Conservation (phyloP, 2,329 filamentous ascomycete genomes). For the Colletotrichum truncatum region DNA sequence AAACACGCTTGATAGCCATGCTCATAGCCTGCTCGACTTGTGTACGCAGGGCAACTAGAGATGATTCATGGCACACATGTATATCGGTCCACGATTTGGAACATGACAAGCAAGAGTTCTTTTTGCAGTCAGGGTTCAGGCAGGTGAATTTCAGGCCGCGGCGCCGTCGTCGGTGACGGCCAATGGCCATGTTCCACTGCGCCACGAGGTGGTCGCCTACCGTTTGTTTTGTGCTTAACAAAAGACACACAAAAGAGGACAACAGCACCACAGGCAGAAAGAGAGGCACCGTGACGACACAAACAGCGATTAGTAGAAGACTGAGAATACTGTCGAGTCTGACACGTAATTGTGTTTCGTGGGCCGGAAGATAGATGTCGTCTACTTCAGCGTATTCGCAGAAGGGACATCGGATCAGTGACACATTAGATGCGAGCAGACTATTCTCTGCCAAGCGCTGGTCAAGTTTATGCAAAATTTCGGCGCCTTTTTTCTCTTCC, state of each 20-base stretch:
- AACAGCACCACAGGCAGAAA: constrained; percentile 61
- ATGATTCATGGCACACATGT: constrained; percentile 89
- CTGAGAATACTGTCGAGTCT: constrained; percentile 60
- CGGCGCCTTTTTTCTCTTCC: constrained; percentile 73
- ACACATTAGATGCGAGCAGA: constrained; percentile 76
- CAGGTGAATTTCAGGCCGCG: constrained; percentile 84
- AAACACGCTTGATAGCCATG: constrained; percentile 92
- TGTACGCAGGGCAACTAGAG: constrained; percentile 82
- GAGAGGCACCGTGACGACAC: constrained; percentile 64
- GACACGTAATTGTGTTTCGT: constrained; percentile 64
- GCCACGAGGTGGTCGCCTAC: constrained; percentile 50
- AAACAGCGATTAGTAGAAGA: constrained; percentile 59
- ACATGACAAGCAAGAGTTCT: constrained; percentile 83
- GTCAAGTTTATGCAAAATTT: constrained; percentile 80
- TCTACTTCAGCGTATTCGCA: constrained; percentile 93
- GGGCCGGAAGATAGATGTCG: constrained; percentile 71
- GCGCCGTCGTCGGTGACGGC: constrained; percentile 73
- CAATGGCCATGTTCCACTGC: constrained; percentile 68
- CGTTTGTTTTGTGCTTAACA: constrained; percentile 52
- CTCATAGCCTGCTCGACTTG: constrained; percentile 94
- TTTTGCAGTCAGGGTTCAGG: constrained; percentile 72
- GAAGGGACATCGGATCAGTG: constrained; percentile 86
- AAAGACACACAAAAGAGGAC: constrained; percentile 53
- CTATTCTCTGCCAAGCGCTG: constrained; percentile 81
- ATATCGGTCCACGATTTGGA: constrained; percentile 86